Percentiles rank a stretch among this genome's conserved stretches.
phyloP scores from a whole-genome alignment of 2,329 filamentous ascomycete species.

The Trichophyton verrucosum region DNA sequence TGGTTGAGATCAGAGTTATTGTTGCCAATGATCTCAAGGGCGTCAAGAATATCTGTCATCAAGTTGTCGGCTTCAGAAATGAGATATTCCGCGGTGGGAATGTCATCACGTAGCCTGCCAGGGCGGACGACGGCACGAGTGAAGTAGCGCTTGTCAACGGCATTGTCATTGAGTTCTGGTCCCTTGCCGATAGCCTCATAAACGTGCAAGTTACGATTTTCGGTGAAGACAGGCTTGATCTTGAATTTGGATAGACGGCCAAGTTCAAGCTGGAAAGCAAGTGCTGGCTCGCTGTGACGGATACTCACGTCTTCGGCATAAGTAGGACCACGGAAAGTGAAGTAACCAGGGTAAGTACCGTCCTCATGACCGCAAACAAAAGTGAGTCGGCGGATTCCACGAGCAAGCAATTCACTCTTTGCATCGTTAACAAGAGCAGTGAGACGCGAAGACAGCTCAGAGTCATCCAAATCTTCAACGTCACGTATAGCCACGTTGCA shows the following conservation, averaged over 20 bases:
- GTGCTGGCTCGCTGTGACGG: constrained; percentile 88
- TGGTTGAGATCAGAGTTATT: constrained; percentile 99
- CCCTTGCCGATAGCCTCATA: constrained; percentile 95
- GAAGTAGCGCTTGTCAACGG: constrained; percentile 76
- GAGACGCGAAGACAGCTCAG: constrained; percentile 66
- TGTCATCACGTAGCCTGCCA: constrained; percentile 88
- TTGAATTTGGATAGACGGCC: constrained; percentile 90
- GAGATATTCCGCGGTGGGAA: constrained; percentile 95
- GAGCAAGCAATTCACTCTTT: constrained; percentile 71
- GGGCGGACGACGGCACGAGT: constrained; percentile 90
- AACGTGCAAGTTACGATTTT: constrained; percentile 98
- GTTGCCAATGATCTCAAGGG: constrained; percentile 95
- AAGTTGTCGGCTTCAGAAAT: constrained; percentile 93
- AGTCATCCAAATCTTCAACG: constrained; percentile 69
- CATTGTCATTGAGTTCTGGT: constrained; percentile 62
- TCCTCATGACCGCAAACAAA: constrained; percentile 95
- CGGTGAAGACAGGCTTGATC: constrained; percentile 95
- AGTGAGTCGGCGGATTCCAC: constrained; percentile 75
- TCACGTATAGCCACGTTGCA: constrained; percentile 87
- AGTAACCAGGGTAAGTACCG: constrained; percentile 91
- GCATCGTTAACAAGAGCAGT: constrained; percentile 61
- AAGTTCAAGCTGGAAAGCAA: constrained; percentile 97
- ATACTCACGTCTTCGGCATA: constrained; percentile 92
- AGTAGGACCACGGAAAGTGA: constrained; percentile 86
- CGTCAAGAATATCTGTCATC: constrained; percentile 95